A percentile compares a stretch with the other conserved stretches of the same genome.
Evolutionary conservation across 257 asterid genomes (phyloP).

Genomic region (Salvia miltiorrhiza): DNA sequence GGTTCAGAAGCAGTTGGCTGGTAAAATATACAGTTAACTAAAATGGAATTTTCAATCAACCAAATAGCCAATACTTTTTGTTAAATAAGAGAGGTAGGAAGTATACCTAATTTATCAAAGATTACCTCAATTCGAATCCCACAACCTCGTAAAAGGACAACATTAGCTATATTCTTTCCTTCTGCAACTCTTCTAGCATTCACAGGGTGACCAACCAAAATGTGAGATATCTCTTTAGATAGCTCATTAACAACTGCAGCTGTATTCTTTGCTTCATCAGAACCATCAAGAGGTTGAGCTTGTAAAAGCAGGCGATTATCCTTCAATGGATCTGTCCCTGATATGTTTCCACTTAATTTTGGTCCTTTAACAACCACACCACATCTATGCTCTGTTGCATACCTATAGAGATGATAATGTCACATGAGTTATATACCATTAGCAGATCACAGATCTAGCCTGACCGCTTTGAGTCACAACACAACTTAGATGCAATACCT

Average conservation of each 20-base stretch:
- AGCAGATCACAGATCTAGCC: background rate
- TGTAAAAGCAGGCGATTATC: conserved; percentile 81
- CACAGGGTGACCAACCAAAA: conserved; percentile 72
- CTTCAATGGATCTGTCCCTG: conserved; percentile 96
- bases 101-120: background rate
- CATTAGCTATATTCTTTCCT: conserved; percentile 85
- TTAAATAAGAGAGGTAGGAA: conserved; percentile 3
- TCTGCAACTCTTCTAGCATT: conserved; percentile 72
- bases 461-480: conserved; percentile 1
- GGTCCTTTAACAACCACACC: conserved; percentile 99
- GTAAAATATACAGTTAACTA: background rate
- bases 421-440: conserved; percentile 8
- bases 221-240: conserved; percentile 79
- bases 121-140: conserved; percentile 96
- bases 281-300: conserved; percentile 83
- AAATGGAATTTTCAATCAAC: background rate
- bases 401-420: conserved; percentile 40
- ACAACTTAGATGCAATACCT: background rate
- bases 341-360: conserved; percentile 89
- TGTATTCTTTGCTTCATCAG: conserved; percentile 81
- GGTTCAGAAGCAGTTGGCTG: conserved; percentile 1
- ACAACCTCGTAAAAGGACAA: conserved; percentile 92
- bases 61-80: background rate
- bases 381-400: conserved; percentile 99
- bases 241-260: conserved; percentile 87